These are phyloP conservation scores for Fusarium floridanum DNA, from an alignment of 2,329 filamentous ascomycete genomes.

Conservation along the genomic window DNA sequence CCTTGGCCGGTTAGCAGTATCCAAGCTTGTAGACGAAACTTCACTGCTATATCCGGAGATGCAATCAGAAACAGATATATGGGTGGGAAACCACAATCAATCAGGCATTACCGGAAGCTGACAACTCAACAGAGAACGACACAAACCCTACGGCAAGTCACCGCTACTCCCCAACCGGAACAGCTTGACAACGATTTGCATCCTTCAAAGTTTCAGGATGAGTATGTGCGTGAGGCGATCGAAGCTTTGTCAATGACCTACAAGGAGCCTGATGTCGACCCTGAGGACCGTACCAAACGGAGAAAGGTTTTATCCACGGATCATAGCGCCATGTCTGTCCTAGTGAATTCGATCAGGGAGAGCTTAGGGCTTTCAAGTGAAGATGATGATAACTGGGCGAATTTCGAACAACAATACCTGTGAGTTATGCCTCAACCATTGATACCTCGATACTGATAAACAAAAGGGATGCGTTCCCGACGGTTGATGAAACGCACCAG, in stretches of 20 bases:
- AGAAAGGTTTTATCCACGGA: slow-evolving; percentile 44
- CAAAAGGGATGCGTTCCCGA: slow-evolving; percentile 57
- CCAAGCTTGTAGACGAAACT: slow-evolving; percentile 59
- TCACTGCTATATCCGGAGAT: slow-evolving; percentile 52
- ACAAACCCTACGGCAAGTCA: slow-evolving; percentile 46
- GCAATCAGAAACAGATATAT: slow-evolving; percentile 55
- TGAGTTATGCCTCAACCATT: slow-evolving; percentile 53
- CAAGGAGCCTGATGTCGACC: slow-evolving; percentile 38
- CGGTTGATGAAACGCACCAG: slow-evolving; percentile 62
- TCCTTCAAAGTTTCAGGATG: slow-evolving; percentile 48
- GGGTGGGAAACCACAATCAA: slow-evolving; percentile 50
- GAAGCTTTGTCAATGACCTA: slow-evolving; percentile 47
- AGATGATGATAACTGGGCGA: slow-evolving; percentile 41
- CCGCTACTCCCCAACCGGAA: slow-evolving; percentile 34
- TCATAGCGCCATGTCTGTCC: slow-evolving; percentile 32
- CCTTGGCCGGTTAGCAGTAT: slow-evolving; percentile 56
- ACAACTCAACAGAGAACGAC: slow-evolving; percentile 47
- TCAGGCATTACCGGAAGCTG: slow-evolving; percentile 27
- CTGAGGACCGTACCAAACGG: slow-evolving; percentile 45
- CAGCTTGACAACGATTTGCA: slow-evolving; percentile 41
- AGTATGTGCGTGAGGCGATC: slow-evolving; percentile 46
- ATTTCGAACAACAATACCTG: slow-evolving; percentile 58
- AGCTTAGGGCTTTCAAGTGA: slow-evolving; percentile 46
- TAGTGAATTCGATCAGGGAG: slow-evolving; percentile 45
- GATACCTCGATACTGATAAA: slow-evolving; percentile 33